Base-by-base conservation (phyloP, 2,329 filamentous ascomycete species). In the Phialophora expanda region DNA sequence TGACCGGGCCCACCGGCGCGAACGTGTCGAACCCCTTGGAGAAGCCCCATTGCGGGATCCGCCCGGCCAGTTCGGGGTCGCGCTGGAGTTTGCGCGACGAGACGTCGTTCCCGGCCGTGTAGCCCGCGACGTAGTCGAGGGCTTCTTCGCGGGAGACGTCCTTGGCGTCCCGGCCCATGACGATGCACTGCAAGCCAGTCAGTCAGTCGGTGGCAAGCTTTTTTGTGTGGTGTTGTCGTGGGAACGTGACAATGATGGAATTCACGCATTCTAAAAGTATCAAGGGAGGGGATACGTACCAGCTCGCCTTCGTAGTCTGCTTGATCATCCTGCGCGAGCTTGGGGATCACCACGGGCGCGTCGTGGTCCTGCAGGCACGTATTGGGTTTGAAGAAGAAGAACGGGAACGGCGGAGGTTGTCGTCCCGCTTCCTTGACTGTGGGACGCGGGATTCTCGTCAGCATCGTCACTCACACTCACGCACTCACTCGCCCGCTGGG, bases 221-320 rank as follows among this genome's bases (percentile, higher is more conserved):
- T 30, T 1, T n/a, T n/a, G n/a, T n/a, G n/a, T n/a, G n/a, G 28
- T 17, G 9, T 1, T 41, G 38, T 41, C 38, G 38, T 41, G 4
- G 38, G n/a, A n/a, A n/a, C 7, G 4, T 4, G 34, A 38, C 34
- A 2, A 32, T 32, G 30, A 38, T 38, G 12, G 14, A 3, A 34
- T 17, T n/a, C n/a, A n/a, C n/a, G n/a, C n/a, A n/a, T n/a, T n/a
- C n/a, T n/a, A n/a, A n/a, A n/a, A 24, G 24, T 24, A 24, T 24
- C 24, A 24, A n/a, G n/a, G 24, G 24, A 24, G 3, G 2, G 3
- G 24, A 28, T 38, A 64, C 79, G 38, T 1, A 72, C 73, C 20
- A 81, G 70, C 68, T 81, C 78, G 2, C 76, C 77, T 66, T 80
- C 78, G 61, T 80, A 80, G 70, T 80, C 78, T 56, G 73, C 75